Base-by-base conservation (phyloP, 495 filamentous ascomycete genomes). In the Symbiotaphrina buchneri region DNA sequence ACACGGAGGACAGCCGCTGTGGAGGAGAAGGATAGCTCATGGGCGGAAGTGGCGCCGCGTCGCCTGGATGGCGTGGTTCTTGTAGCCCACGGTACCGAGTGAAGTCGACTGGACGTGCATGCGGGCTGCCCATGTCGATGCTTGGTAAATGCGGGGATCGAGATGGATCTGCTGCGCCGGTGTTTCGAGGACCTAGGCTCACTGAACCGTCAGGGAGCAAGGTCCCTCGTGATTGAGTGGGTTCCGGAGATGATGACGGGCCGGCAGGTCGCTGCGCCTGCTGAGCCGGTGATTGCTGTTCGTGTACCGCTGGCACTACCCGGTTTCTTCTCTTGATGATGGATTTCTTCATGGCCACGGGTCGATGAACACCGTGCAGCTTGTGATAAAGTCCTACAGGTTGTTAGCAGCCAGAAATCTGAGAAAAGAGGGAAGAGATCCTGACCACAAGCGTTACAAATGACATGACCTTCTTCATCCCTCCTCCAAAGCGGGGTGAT, bases 391-490 rank as follows among this genome's bases (percentile, higher is more conserved):
- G 56, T 19, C 84, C 84, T 94, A 38, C 10, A 22, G 32, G 22
- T 38, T 36, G 32, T 15, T 36, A 20, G n/a, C n/a, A 32, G 30
- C 19, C 10, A 5, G 19, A 11, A 22, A n/a, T 22, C 11, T 20
- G 3, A 20, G 5, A 18, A 15, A 10, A 16, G 18, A n/a, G 4
- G 7, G 18, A 4, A 29, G 8, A 13, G 16, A 21, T 11, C 62
- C 80, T 44, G 65, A 92, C 87, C 87, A 52, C 87, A 97, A 32
- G 87, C 87, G 56, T 97, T 97, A 56, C 87, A 97, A 37, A 97
- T 95, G 3, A 83, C 93, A 57, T 94, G 82, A 10, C 90, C 90
- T 40, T 70, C 69, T 49, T 92, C 87, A 47, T 95, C 87, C 39
- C 87, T 70, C 42, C 87, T 64, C 87, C 87, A 99, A 18, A 99